Base-by-base conservation (phyloP, 2,329 filamentous ascomycete genomes). In the Trichoderma harzianum region DNA sequence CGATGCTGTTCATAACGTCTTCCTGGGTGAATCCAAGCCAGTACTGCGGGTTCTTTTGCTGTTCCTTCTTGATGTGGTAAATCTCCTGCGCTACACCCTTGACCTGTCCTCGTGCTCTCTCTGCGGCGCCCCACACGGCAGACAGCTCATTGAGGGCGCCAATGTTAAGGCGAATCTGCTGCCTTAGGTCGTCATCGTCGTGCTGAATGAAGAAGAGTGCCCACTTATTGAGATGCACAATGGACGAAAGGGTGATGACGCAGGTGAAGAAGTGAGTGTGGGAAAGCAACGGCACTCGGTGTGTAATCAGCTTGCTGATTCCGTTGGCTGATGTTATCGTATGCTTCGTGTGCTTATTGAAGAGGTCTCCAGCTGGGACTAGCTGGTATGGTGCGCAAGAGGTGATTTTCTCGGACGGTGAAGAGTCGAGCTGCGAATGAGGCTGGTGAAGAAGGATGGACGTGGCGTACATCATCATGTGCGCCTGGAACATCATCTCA, bases 401-500 rank as follows among this genome's bases (percentile, higher is more conserved):
- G 28, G 87, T 92, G 75, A 93, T 85, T 26, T 84, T 82, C 11
- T 86, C 83, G 3, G 86, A 85, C 6, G 86, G 87, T 60, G 87
- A 88, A 30, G 85, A 88, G 79, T 92, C 91, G 21, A 95, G 86
- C 76, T 93, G 92, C 5, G 92, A 95, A 70, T 92, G 89, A 10
- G 93, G 93, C 75, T 95, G 91, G 78, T 96, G 93, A 21, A 96
- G 86, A 75, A 94, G 89, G 76, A 96, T 93, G 1, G 90, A 87
- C 73, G 87, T 89, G 7, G 87, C 86, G 73, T 89, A 83, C 36
- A 84, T 87, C 76, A 97, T 93, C 89, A 97, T 95, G 74, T 93
- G 91, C 1, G 93, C 94, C 79, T 97, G 93, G 82, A 97, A 97
- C 81, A 97, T 90, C 87, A 97, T 92, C 81, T 97, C 93, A 79